Base-by-base conservation (phyloP, 495 filamentous ascomycete species). In the Hypoxylon cercidicola region DNA sequence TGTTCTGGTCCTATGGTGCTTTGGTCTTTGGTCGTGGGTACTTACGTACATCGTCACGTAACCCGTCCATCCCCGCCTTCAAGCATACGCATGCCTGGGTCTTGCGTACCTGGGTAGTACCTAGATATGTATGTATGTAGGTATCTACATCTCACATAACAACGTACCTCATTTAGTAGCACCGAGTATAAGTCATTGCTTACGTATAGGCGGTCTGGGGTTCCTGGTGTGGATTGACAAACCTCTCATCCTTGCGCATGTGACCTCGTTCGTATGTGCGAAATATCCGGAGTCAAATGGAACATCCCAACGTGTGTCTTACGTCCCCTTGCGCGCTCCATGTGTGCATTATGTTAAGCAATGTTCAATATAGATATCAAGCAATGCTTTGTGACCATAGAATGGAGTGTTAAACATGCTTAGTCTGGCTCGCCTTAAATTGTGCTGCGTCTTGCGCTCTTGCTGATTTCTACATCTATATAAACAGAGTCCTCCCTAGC, bases 181-280 rank as follows among this genome's bases (percentile, higher is more conserved):
- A 23, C 52, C 51, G 57, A 66, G 45, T 54, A 47, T 55, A 47
- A 12, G 20, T 54, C 58, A 62, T 58, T 62, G 64, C 58, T 62
- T 67, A 62, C 64, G 53, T 67, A 32, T 32, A 62, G 44, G 19
- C 10, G 4, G 47, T 47, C 25, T 32, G 13, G 8, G 20, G 44
- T 44, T 37, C 45, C 32, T 39, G 10, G 49, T 3, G 12, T 12
- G 18, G 25, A 15, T 28, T 55, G 2, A 39, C 59, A 54, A 64
- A 41, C 25, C 45, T 37, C 49, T 40, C 37, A 23, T 34, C 50
- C 63, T 46, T 56, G 63, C 59, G 63, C 63, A 52, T 56, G 63
- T 66, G 63, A 66, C 46, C 16, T 28, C 44, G 44, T 46, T 13
- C 1, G 10, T 46, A 13, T 46, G 44, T 46, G 44, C 7, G 20